Evolutionary conservation across 2,329 filamentous ascomycete species (phyloP), one percentile per base, ranked within the genome.

Genomic region (Tolypocladium pustulatum): DNA sequence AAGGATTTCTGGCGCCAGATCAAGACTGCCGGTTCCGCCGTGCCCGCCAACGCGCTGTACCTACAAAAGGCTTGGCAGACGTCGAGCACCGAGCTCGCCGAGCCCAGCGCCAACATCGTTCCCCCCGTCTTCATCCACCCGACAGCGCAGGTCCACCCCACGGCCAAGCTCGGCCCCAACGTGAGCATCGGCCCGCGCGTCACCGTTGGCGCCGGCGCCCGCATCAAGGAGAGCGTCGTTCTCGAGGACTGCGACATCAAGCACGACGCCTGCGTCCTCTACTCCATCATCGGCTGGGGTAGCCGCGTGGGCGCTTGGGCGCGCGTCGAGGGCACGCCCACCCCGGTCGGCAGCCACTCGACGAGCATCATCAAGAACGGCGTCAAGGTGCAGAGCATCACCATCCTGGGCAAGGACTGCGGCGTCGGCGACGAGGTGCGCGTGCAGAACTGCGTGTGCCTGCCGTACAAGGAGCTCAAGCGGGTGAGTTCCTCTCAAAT

Each of bases 1-100:
- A 96, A 95, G 78, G 94, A 97, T 74, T 99, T 99, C 76, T 99
- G 94, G 94, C 91, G 94, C 67, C 94, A 99, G 81, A 97, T 99
- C 83, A 99, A 99, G 84, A 97, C 94, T 1, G 94, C 94, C 61
- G 94, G 94, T 61, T 97, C 93, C 7, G 94, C 94, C 55, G 91
- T 99, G 34, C 94, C 94, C 20, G 94, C 94, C 63, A 97, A 97
- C 70, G 94, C 94, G 17, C 83, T 99, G 38, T 99, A 99, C 76
- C 85, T 99, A 58, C 91, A 95, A 72, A 91, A 97, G 78, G 93
- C 94, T 25, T 88, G 88, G 79, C 93, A 97, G 76, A 83, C 81
- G 52, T 85, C 86, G 65, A 91, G 90, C 43, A 60, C 65, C 46
- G 93, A 97, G 77, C 87, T 97, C 57, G 86, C 90, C 15, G 78